Evolutionary conservation across 441 rosid species (phyloP), one percentile per base, ranked within the genome.

Genomic region (Biscutella auriculata): DNA sequence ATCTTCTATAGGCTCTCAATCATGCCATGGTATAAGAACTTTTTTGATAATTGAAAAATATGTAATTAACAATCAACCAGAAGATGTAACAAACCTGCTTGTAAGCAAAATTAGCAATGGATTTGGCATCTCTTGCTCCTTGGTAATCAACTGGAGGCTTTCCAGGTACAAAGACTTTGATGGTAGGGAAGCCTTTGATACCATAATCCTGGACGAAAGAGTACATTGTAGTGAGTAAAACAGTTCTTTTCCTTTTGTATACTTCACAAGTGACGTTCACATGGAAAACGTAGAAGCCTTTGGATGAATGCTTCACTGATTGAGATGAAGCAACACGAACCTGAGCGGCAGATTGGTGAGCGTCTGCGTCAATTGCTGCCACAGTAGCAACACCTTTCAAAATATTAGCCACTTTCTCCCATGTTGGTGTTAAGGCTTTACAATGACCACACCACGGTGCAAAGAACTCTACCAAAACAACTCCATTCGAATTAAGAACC

Each of bases 371-470:
- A 59, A 93, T 74, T 12, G 99, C 99, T 2, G 99, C 97, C 41
- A 93, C 99, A 7, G 93, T 88, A 48, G 86, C 95, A 33, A 93
- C 95, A 50, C 97, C 97, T 76, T 89, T 87, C 78, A 93, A 73
- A 53, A 81, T 76, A 67, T 53, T 37, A 61, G 97, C 95, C 0
- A 88, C 91, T 73, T 87, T 93, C 86, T 93, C 99, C 97, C 99
- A 93, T 14, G 72, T 81, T 17, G 96, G 97, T 33, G 96, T 82
- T 19, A 93, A 75, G 66, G 93, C 86, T 79, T 93, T 53, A 63
- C 99, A 89, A 54, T 93, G 99, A 33, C 99, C 99, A 66, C 97
- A 93, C 99, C 99, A 93, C 21, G 97, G 97, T 1, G 97, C 99
- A 70, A 82, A 89, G 75, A 93, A 93, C 81, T 93, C 97, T 27